Evolutionary conservation across 1,284 basidiomycete genomes (phyloP), one percentile per base, ranked within the genome.

Genomic region (Tausonia pullulans): DNA sequence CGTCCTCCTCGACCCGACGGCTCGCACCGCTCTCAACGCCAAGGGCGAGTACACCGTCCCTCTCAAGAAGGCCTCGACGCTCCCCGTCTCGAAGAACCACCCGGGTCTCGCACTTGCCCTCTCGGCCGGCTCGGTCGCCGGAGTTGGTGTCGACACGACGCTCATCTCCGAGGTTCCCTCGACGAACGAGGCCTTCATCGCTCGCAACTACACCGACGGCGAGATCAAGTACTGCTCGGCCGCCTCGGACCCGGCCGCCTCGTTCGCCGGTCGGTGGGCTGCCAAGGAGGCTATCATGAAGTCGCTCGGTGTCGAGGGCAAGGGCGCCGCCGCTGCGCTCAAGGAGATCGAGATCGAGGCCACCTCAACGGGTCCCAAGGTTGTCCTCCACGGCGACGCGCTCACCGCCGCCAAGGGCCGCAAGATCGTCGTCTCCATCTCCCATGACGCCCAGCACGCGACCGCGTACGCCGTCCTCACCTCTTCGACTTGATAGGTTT

Each of bases 251-350:
- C 85, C 90, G 16, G 78, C 83, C 1, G 88, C 95, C 3, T 97
- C 94, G 8, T 94, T 96, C 74, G 93, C 94, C 50, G 94, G 90
- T 61, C 88, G 94, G 69, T 98, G 96, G 93, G 90, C 86, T 58
- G 94, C 92, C 59, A 98, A 98, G 77, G 96, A 98, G 77, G 95
- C 94, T 10, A 88, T 94, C 61, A 97, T 98, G 86, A 98, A 98
- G 80, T 89, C 92, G n/a, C 83, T 98, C 13, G 88, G 90, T 46
- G 87, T 94, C 52, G 79, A 85, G 27, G 93, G 90, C 5, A 89
- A 93, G 77, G 96, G 96, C 53, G 91, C 93, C 5, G 90, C 84
- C 13, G 92, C 95, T 14, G 81, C 88, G 41, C 87, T 98, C 87
- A 91, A 89, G 78, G 94, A 98, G 69, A 97, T 98, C 70, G 96